Base-by-base conservation (phyloP, 768 basidiomycete genomes). In the Gloeopeniophorella convolvens region DNA sequence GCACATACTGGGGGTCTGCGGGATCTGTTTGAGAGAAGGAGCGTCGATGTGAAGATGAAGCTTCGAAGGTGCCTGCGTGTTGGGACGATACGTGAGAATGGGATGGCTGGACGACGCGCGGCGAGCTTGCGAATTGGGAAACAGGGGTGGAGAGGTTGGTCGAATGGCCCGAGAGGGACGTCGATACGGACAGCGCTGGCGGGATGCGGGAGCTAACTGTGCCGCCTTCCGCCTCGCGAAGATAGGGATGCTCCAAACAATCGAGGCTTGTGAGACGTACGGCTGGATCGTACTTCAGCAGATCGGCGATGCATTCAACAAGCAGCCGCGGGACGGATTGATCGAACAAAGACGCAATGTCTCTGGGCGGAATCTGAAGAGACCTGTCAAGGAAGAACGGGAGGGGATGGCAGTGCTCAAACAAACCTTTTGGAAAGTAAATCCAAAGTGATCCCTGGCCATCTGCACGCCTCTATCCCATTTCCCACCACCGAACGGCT, bases 201-300 rank as follows among this genome's bases (percentile, higher is more conserved):
- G 54, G 54, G 13, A 53, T n/a, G 26, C 44, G 48, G 41, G 34
- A n/a, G 33, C 42, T 45, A 20, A 21, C n/a, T 13, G 28, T 39
- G 42, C 79, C 75, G 30, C 77, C 79, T 53, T 73, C 70, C 11
- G 86, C 89, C 68, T 96, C 89, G 51, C 76, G 76, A 49, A 97
- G 80, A 72, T 98, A 99, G 12, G 82, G 74, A 65, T 97, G 93
- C 27, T 91, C 79, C 55, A 96, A 70, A 65, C 93, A 95, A 64
- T 94, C 80, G 42, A 76, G 76, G 50, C 89, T 86, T 1, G 93
- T 96, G 42, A 97, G 73, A 24, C 96, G 85, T 42, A 76, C 72
- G 33, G 82, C 82, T 21, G 96, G 94, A 60, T 98, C 90, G 68
- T 96, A 98, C 61, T 82, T 86, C 54, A 99, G 79, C 13, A 97